Evolutionary conservation across 441 rosid genomes (phyloP), one percentile per base, ranked within the genome.

Genomic region (Melastoma candidum): DNA sequence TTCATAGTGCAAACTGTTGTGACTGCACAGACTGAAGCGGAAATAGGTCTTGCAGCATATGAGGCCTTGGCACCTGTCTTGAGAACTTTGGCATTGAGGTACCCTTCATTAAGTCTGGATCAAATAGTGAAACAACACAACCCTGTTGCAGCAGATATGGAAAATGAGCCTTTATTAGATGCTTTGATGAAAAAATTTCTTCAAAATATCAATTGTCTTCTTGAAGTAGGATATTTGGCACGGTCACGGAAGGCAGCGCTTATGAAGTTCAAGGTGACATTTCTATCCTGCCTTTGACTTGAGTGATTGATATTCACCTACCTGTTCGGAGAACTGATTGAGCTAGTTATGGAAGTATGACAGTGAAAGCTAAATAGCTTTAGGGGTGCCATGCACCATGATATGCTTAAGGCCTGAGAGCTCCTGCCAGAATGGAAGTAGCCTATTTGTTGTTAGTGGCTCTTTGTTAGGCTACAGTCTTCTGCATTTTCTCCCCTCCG

Each of bases 211-310:
- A 85, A 93, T 69, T 60, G 72, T 63, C 88, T 93, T 68, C 85
- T 88, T 53, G 77, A 77, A 47, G 74, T 82, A 64, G 85, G 87
- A 69, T 72, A 71, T 52, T 63, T 93, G 66, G 86, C 75, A 51
- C 81, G 95, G 56, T 59, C 79, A 68, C 86, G 98, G 56, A 75
- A 82, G 53, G 90, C 97, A 56, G 76, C 84, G 72, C 72, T 93
- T 57, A 79, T 88, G 61, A 84, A 83, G 56, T 81, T 83, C 84
- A 93, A 93, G 97, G 98, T 93, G 69, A 78, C 29, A 25, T 13
- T 12, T 46, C 36, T 29, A 6, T 29, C 36, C 7, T 29, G 36
- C 36, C 36, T 29, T 29, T 29, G 36, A 6, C 7, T 6, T 29
- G 36, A 29, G 36, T 29, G 36, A 29, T 29, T 29, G 7, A 6